A percentile compares a stretch with the other conserved stretches of the same genome.
Evolutionary conservation across 345 rosid species (phyloP).

Genomic region (Microthlaspi erraticum): DNA sequence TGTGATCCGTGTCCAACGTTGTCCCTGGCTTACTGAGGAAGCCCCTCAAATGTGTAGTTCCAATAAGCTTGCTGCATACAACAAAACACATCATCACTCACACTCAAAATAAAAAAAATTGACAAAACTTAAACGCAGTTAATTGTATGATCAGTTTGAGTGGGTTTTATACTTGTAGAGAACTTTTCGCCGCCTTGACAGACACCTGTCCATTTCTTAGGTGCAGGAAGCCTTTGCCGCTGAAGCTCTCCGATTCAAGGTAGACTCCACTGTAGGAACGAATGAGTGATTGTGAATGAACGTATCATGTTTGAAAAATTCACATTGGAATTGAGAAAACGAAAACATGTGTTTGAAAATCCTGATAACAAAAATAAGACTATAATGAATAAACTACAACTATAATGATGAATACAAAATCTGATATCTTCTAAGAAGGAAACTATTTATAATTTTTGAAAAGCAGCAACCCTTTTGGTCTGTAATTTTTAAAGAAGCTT

Average conservation of each 20-base stretch:
- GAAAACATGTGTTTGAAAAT: too few relatives aligned
- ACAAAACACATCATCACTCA: conserved; percentile 1
- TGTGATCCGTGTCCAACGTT: conserved; percentile 54
- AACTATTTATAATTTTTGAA: too few relatives aligned
- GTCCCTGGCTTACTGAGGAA: conserved; percentile 32
- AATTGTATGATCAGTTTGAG: neutral
- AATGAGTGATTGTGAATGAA: too few relatives aligned
- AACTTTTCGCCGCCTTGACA: conserved; percentile 51
- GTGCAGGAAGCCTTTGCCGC: conserved; percentile 52
- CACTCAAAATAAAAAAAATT: conserved; percentile 34
- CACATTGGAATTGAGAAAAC: too few relatives aligned
- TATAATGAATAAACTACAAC: too few relatives aligned
- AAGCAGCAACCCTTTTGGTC: too few relatives aligned
- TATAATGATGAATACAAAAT: too few relatives aligned
- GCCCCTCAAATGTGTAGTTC: conserved; percentile 43
- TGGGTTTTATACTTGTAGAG: conserved; percentile 54
- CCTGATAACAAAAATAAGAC: too few relatives aligned
- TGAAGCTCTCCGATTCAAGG: conserved; percentile 55
- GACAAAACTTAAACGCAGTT: neutral
- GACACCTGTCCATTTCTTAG: conserved; percentile 56
- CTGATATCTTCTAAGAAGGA: too few relatives aligned
- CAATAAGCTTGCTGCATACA: conserved; percentile 39
- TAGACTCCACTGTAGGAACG: conserved; percentile 63
- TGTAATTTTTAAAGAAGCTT: too few relatives aligned
- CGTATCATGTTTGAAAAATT: too few relatives aligned